Evolutionary conservation across 805 yeast species (phyloP), one percentile per base, ranked within the genome.

Genomic region (Grigorovia yakushimaensis): DNA sequence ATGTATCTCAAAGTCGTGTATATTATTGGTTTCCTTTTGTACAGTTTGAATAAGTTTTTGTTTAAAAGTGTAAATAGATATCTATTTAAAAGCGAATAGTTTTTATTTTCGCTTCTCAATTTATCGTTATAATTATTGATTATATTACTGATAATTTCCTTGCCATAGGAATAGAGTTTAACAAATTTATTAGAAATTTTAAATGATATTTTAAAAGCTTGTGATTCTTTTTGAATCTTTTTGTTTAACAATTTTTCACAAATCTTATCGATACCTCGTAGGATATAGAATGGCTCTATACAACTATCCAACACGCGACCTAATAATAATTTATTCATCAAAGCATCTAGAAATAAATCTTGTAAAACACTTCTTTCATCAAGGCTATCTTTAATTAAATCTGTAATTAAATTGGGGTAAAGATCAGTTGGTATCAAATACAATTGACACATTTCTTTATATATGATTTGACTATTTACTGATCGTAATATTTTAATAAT

Each of bases 11-110:
- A 39, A 0, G 61, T 11, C 1, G 66, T 56, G 45, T 59, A 66
- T 0, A 69, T 49, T 5, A 57, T 51, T 1, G 74, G 74, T 45
- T 65, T 63, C 27, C 57, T 59, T 37, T 41, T 44, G 4, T 56
- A 49, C 22, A 60, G 44, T 10, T 38, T 48, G 2, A 54, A 42
- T 5, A 57, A n/a, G 43, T 57, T 57, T 18, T 39, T 48, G 30
- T 43, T 49, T 18, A 54, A n/a, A 15, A 58, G 46, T 13, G 56
- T 54, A 47, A 57, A 57, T 17, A 54, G 41, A 39, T 52, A 54
- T 18, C 56, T 48, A 36, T 52, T 44, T 4, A 50, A 24, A 23
- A 42, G 9, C 20, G 33, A n/a, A 20, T 19, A 19, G 2, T 44
- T 30, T 11, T 17, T 21, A 11, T 23, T 13, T 5, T 22, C 24